These are phyloP conservation scores for Magnusiomyces magnusii DNA, from an alignment of 1,139 yeast genomes.

Conservation along the genomic window DNA sequence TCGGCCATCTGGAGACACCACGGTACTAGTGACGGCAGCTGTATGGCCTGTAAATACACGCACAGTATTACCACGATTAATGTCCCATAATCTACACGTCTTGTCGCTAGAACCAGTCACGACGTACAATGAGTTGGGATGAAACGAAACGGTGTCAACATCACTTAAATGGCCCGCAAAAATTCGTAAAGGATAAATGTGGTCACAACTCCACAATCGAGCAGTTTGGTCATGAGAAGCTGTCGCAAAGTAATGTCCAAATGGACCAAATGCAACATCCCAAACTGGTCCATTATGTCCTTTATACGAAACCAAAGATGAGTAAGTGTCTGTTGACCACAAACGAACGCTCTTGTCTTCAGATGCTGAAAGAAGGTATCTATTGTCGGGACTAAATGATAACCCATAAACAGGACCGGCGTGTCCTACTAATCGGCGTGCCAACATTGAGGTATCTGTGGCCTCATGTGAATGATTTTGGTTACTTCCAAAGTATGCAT, in stretches of 20 bases:
- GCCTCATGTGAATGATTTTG: not conserved
- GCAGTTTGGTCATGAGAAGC: slow-evolving; percentile 98
- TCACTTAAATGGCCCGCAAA: slow-evolving; percentile 98
- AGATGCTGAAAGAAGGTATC: slow-evolving; percentile 70
- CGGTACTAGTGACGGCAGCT: slow-evolving; percentile 74
- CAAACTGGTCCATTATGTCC: slow-evolving; percentile 97
- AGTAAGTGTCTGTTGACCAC: slow-evolving; percentile 91
- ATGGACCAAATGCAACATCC: slow-evolving; percentile 93
- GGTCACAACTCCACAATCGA: slow-evolving; percentile 96
- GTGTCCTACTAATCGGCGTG: slow-evolving; percentile 78
- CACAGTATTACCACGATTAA: slow-evolving; percentile 79
- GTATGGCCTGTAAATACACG: slow-evolving; percentile 92
- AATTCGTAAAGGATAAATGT: slow-evolving; percentile 88
- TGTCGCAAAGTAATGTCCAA: slow-evolving; percentile 96
- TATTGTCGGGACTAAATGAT: slow-evolving; percentile 85
- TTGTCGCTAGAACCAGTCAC: slow-evolving; percentile 95
- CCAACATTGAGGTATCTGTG: slow-evolving; percentile 18
- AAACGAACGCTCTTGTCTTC: slow-evolving; percentile 89
- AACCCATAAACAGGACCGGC: slow-evolving; percentile 90
- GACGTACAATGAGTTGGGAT: slow-evolving; percentile 91
- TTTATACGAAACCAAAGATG: slow-evolving; percentile 85
- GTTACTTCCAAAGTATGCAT: slow-evolving; percentile 7
- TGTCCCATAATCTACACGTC: slow-evolving; percentile 98
- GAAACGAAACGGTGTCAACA: slow-evolving; percentile 92
- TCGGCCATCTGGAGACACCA: slow-evolving; percentile 94